Evolutionary conservation across 805 yeast species (phyloP).

Genomic region (Yarrowia sp.): DNA sequence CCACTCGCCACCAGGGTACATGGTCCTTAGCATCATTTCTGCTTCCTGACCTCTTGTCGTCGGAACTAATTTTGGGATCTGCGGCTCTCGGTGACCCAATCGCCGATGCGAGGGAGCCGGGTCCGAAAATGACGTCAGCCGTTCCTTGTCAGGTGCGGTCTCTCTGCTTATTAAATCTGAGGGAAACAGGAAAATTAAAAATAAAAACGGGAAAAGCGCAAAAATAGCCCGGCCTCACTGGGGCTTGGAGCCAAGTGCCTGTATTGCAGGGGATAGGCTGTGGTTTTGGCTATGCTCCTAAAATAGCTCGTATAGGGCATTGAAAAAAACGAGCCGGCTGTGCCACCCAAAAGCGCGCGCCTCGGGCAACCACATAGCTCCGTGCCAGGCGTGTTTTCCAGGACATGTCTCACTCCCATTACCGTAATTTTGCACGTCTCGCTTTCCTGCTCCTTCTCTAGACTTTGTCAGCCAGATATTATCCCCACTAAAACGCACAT

Average conservation of each 20-base stretch:
- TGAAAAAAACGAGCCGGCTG: too few species aligned
- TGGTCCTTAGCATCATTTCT: not conserved
- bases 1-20: not conserved
- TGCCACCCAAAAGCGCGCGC: too few species aligned
- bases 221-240: not conserved
- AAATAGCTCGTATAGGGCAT: not conserved
- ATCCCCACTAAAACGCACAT: too few species aligned
- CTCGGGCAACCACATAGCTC: too few species aligned
- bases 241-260: too few species aligned
- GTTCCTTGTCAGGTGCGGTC: not conserved
- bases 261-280: not conserved
- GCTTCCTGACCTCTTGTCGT: not conserved
- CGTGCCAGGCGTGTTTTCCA: too few species aligned
- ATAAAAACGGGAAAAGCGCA: too few species aligned
- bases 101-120: conserved; percentile 6
- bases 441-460: too few species aligned
- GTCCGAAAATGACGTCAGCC: conserved; percentile 8
- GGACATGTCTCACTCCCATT: too few species aligned
- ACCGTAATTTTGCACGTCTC: too few species aligned
- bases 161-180: not conserved
- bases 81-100: not conserved
- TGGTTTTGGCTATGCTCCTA: not conserved
- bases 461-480: too few species aligned
- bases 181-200: too few species aligned
- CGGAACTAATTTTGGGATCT: conserved; percentile 17